A percentile compares a stretch with the other conserved stretches of the same genome.
These are phyloP conservation scores for Paraconiothyrium brasiliense DNA, from an alignment of 2,329 filamentous ascomycete genomes.

Conservation along the genomic window DNA sequence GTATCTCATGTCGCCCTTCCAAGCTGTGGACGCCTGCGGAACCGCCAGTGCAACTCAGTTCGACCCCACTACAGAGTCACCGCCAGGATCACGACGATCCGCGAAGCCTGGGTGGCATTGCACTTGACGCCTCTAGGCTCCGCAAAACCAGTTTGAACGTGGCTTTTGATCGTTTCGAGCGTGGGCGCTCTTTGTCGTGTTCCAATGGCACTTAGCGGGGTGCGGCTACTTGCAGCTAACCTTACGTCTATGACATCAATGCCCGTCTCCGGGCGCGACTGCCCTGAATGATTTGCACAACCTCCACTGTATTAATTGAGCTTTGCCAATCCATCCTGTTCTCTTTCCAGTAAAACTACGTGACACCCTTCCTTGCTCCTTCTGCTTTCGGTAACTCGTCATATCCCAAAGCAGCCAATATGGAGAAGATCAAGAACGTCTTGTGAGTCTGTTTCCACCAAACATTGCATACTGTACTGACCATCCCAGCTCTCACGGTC, in stretches of 20 bases:
- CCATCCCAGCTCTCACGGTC: conserved; percentile 36
- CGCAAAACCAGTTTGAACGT: conserved; percentile 3
- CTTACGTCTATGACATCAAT: conserved; percentile 24
- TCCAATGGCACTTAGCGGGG: conserved; percentile 21
- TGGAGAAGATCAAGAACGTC: conserved; percentile 58
- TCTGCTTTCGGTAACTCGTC: not conserved
- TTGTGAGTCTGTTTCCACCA: conserved; percentile 42
- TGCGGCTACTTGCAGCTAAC: conserved; percentile 12
- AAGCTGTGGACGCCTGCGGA: not conserved
- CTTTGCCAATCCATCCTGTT: not conserved
- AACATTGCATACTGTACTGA: not conserved
- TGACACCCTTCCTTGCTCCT: not conserved
- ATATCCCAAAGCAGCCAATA: conserved; percentile 27
- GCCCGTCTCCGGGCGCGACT: conserved; percentile 3
- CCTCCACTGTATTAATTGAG: conserved; percentile 6
- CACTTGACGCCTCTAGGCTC: not conserved
- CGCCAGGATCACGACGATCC: conserved; percentile 14
- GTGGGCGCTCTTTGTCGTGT: conserved; percentile 4
- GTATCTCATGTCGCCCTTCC: not conserved
- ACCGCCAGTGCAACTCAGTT: not conserved
- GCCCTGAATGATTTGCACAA: not conserved
- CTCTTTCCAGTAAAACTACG: conserved; percentile 1
- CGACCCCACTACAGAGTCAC: not conserved
- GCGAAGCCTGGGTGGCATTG: not conserved
- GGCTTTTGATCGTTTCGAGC: not conserved